These are phyloP conservation scores for Salvia sclarea DNA, from an alignment of 305 asterid genomes.

Conservation along the genomic window DNA sequence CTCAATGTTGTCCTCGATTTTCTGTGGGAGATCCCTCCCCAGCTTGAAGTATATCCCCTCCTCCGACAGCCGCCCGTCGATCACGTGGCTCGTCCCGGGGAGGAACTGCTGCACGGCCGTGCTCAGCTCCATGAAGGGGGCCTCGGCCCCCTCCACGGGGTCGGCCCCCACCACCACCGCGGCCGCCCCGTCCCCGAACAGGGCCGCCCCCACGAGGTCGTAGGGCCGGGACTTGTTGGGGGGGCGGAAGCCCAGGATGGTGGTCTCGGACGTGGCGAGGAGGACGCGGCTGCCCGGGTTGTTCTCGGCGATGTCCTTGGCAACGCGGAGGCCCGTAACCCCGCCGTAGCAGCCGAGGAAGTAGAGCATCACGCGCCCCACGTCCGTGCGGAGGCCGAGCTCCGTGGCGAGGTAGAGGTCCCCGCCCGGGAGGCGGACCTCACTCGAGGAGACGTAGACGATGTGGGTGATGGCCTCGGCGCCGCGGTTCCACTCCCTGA, in stretches of 20 bases:
- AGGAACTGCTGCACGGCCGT: slow-evolving; percentile 74
- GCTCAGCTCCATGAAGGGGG: slow-evolving; percentile 68
- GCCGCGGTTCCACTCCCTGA: slow-evolving; percentile 68
- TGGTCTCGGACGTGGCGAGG: slow-evolving; percentile 80
- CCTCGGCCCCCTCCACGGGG: slow-evolving; percentile 51
- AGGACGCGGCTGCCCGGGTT: slow-evolving; percentile 90
- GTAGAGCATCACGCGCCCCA: slow-evolving; percentile 80
- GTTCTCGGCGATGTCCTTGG: slow-evolving; percentile 94
- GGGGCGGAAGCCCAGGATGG: slow-evolving; percentile 83
- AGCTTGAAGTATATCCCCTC: slow-evolving; percentile 85
- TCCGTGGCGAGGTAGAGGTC: slow-evolving; percentile 80
- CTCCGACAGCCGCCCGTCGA: slow-evolving; percentile 74
- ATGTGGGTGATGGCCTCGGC: slow-evolving; percentile 70
- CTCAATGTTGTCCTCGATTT: slow-evolving; percentile 78
- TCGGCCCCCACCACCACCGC: slow-evolving; percentile 67
- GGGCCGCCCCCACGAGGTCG: slow-evolving; percentile 90
- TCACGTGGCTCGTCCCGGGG: slow-evolving; percentile 72
- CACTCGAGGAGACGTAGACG: slow-evolving; percentile 89
- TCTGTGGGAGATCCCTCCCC: slow-evolving; percentile 78
- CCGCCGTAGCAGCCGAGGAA: slow-evolving; percentile 96
- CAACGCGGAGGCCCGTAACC: slow-evolving; percentile 86
- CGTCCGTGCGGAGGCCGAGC: slow-evolving; percentile 64
- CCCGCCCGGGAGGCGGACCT: slow-evolving; percentile 90
- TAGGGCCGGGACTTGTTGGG: slow-evolving; percentile 80
- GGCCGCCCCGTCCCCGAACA: slow-evolving; percentile 91